Conservation (phyloP, 1,284 basidiomycete species). For the Microbotryum intermedium region DNA sequence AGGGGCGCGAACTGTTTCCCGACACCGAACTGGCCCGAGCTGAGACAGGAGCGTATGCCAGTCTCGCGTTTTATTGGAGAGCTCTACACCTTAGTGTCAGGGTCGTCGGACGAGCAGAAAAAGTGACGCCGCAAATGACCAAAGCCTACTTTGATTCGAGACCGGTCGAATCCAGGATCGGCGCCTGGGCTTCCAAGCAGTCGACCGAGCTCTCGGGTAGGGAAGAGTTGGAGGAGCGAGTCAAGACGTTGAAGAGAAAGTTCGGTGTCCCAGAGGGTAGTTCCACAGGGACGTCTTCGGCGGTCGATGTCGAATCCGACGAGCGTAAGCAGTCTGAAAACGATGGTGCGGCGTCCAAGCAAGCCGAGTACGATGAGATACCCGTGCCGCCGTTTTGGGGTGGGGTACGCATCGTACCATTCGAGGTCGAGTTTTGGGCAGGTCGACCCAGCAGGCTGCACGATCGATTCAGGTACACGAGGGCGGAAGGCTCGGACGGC, state of each 20-base stretch:
- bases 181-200: conserved; percentile 89
- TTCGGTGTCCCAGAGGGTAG: conserved; percentile 49
- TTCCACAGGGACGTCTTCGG: conserved; percentile 8
- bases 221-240: conserved; percentile 49
- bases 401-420: conserved; percentile 85
- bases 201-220: conserved; percentile 62
- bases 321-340: no score
- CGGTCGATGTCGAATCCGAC: conserved; percentile 15
- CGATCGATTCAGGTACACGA: conserved; percentile 73
- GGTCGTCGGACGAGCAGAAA: conserved; percentile 76
- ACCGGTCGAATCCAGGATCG: conserved; percentile 73
- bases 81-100: conserved; percentile 74
- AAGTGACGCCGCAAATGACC: conserved; percentile 59
- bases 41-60: conserved; percentile 48
- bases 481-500: conserved; percentile 47
- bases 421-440: conserved; percentile 84
- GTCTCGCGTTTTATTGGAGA: conserved; percentile 85
- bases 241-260: conserved; percentile 53
- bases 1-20: conserved; percentile 63
- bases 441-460: conserved; percentile 70
- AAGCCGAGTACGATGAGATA: conserved; percentile 42
- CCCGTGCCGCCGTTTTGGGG: conserved; percentile 91
- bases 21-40: conserved; percentile 40
- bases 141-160: conserved; percentile 75
- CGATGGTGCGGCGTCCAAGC: conserved; percentile 36